A percentile compares a stretch with the other conserved stretches of the same genome.
phyloP scores from a whole-genome alignment of 352 stramenopile genomes.

The Phytophthora sansomeana region DNA sequence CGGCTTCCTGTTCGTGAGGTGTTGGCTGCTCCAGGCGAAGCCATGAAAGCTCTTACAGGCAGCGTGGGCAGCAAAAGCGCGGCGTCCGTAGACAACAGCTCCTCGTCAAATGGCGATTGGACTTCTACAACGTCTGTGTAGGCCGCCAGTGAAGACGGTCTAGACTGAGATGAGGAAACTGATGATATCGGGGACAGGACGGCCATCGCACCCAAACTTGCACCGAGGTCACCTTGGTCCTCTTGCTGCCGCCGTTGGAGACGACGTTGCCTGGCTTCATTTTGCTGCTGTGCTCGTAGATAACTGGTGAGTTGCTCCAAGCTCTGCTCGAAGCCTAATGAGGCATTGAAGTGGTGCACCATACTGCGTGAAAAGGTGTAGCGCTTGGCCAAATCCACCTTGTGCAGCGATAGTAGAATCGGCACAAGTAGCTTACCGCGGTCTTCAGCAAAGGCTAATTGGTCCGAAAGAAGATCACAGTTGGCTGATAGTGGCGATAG shows the following conservation, averaged over 20 bases:
- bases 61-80: conserved; percentile 33
- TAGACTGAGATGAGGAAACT: conserved; percentile 21
- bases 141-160: conserved; percentile 32
- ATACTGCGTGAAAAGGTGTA: conserved; percentile 84
- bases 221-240: conserved; percentile 20
- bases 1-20: conserved; percentile 27
- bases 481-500: conserved; percentile 72
- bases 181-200: conserved; percentile 34
- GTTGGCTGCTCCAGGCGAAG: conserved; percentile 23
- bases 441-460: conserved; percentile 85
- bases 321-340: conserved; percentile 80
- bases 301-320: conserved; percentile 62
- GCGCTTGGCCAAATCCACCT: conserved; percentile 74
- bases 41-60: conserved; percentile 31
- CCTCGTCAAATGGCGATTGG: conserved; percentile 38
- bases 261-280: conserved; percentile 40
- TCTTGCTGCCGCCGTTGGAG: conserved; percentile 27
- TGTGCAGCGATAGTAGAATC: conserved; percentile 76
- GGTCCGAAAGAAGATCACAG: conserved; percentile 76
- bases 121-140: conserved; percentile 44
- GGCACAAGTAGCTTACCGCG: conserved; percentile 78
- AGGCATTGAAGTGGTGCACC: conserved; percentile 84
- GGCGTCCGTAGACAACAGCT: conserved; percentile 25
- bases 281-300: conserved; percentile 43
- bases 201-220: conserved; percentile 28